These are phyloP conservation scores for Porcisia hertigi DNA, from an alignment of 208 protist species.

Conservation along the genomic window DNA sequence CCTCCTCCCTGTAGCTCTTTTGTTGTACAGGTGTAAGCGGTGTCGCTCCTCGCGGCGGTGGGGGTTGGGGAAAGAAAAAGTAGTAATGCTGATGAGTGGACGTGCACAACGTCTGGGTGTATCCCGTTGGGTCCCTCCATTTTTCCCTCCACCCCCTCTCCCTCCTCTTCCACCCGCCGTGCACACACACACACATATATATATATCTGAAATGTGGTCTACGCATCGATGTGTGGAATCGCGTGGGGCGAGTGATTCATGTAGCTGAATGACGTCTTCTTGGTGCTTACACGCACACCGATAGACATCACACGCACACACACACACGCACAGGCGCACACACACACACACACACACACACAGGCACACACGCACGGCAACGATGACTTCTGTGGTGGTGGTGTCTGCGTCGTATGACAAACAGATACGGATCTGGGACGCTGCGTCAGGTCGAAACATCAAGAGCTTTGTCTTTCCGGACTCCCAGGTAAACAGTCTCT, in stretches of 20 bases:
- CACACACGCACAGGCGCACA: too few relatives aligned
- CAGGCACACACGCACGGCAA: background rate
- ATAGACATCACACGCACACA: background rate
- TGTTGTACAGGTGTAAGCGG: too few relatives aligned
- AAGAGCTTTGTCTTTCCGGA: conserved; percentile 76
- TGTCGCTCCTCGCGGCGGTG: too few relatives aligned
- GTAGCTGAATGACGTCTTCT: too few relatives aligned
- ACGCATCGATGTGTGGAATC: background rate
- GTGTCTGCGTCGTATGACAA: conserved; percentile 89
- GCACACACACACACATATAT: too few relatives aligned
- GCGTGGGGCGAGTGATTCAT: background rate
- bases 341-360: too few relatives aligned
- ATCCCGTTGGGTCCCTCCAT: background rate
- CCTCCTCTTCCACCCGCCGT: background rate
- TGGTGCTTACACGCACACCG: background rate
- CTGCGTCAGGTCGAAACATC: conserved; percentile 62
- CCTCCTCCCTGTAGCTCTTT: too few relatives aligned
- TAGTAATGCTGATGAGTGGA: background rate
- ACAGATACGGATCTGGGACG: conserved; percentile 86
- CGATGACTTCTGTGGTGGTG: conserved; percentile 46
- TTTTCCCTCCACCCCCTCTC: background rate
- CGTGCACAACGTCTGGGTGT: background rate
- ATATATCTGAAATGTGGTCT: too few relatives aligned
- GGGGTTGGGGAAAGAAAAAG: background rate
- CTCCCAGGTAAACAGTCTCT: conserved; percentile 82